Evolutionary conservation across 1,284 basidiomycete genomes (phyloP).

Genomic region (Ceratobasidium papillatum): DNA sequence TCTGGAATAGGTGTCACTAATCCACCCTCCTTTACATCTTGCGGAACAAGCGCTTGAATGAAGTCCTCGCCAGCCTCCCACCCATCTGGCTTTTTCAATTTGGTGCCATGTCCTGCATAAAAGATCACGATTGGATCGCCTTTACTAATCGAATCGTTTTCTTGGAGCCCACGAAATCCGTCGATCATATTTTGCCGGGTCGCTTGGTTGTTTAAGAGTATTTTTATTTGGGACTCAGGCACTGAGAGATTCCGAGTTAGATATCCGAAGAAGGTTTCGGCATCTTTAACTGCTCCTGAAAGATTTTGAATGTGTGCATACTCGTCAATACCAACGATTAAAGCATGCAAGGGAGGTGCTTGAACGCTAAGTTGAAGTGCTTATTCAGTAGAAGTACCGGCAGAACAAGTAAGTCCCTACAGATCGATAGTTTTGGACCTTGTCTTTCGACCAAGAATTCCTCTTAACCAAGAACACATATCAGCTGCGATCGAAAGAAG

Average conservation of each 20-base stretch:
- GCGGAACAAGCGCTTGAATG: conserved; percentile 17
- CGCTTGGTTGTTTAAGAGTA: background rate
- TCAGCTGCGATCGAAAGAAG: background rate
- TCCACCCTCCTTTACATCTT: background rate
- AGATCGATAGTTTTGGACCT: background rate
- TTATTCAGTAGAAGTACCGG: too few species aligned
- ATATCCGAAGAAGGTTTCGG: background rate
- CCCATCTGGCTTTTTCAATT: background rate
- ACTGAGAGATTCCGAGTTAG: background rate
- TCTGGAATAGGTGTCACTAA: conserved; percentile 6
- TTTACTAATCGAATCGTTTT: background rate
- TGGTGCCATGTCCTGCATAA: conserved; percentile 17
- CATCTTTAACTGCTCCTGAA: conserved; percentile 6
- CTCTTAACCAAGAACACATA: background rate
- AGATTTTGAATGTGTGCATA: background rate
- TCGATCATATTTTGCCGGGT: conserved; percentile 8
- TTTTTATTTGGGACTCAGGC: conserved; percentile 3
- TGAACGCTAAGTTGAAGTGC: too few species aligned
- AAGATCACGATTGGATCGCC: conserved; percentile 11
- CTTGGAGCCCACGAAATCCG: background rate
- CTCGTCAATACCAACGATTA: conserved; percentile 13
- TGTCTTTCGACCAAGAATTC: background rate
- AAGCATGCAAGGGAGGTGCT: background rate
- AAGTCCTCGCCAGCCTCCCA: background rate
- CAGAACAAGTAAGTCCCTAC: background rate